Evolutionary conservation across 768 basidiomycete genomes (phyloP), one percentile per base, ranked within the genome.

Genomic region (Hemileccinum rubropunctum): DNA sequence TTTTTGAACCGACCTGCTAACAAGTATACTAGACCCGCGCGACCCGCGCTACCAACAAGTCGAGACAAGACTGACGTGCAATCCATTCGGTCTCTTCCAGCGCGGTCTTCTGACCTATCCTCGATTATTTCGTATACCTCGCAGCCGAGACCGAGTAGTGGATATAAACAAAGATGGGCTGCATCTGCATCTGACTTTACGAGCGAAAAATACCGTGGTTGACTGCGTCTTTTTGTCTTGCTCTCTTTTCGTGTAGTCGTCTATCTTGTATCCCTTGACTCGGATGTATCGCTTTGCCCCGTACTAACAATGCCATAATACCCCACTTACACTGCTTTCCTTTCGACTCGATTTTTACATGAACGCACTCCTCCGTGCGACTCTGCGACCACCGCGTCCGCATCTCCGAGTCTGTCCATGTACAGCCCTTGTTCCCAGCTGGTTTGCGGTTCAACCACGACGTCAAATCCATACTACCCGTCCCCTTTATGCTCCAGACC

Each of bases 161-260:
- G 36, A n/a, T 47, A 54, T 44, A 50, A 53, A 11, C 50, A 30
- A 27, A 47, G 66, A 54, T 70, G 64, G 62, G 60, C 62, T 14
- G 32, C 41, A 3, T 58, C 65, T 15, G 62, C 65, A 40, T 47
- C 48, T 17, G 61, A 66, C 18, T 47, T 66, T 26, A 3, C 34
- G 14, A 54, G 26, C 6, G 52, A 61, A 21, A 9, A 59, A 32
- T 59, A 63, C 47, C 54, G 7, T 27, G 34, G 11, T 47, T 63
- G 58, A 63, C 1, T 3, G 0, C 6, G 34, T 4, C 6, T 10
- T 46, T 10, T 47, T 6, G 33, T 44, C 8, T 32, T 40, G 20
- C 18, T 8, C 10, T 14, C 3, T 28, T 33, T 27, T 45, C 20
- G 17, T 50, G 46, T 56, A 48, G 30, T 38, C 11, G 9, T 1